Conservation (phyloP, 2,329 filamentous ascomycete genomes). For the Curvularia sp. region DNA sequence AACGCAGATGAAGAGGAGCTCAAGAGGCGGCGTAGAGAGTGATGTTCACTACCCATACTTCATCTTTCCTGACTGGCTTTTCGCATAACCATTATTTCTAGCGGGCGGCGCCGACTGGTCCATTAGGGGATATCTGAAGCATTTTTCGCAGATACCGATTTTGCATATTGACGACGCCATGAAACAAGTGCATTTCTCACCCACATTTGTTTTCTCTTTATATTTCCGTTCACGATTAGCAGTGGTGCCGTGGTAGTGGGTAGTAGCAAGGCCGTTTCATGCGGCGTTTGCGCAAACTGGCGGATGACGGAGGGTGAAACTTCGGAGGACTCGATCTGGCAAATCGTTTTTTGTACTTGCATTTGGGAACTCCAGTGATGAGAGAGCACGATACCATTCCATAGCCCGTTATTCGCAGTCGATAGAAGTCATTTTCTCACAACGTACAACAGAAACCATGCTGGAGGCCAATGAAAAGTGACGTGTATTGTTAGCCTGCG, state of each 20-base stretch:
- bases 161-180: constrained; percentile 47
- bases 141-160: constrained; percentile 42
- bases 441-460: neutral
- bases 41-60: constrained; percentile 15
- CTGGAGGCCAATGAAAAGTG: neutral
- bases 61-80: constrained; percentile 5
- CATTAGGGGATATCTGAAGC: constrained; percentile 41
- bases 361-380: constrained; percentile 38
- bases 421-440: constrained; percentile 16
- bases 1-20: constrained; percentile 48
- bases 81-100: constrained; percentile 28
- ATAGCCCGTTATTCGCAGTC: constrained; percentile 38
- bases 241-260: neutral
- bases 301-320: constrained; percentile 1
- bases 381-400: constrained; percentile 48
- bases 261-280: constrained; percentile 13
- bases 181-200: constrained; percentile 31
- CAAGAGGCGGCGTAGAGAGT: constrained; percentile 49
- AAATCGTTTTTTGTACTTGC: constrained; percentile 35
- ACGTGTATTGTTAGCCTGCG: constrained; percentile 27
- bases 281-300: constrained; percentile 7
- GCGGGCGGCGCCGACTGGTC: constrained; percentile 35
- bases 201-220: constrained; percentile 21
- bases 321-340: constrained; percentile 9
- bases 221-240: constrained; percentile 15